A percentile compares a stretch with the other conserved stretches of the same genome.
These are phyloP conservation scores for Tuber calosporum DNA, from an alignment of 495 filamentous ascomycete genomes.

Conservation along the genomic window DNA sequence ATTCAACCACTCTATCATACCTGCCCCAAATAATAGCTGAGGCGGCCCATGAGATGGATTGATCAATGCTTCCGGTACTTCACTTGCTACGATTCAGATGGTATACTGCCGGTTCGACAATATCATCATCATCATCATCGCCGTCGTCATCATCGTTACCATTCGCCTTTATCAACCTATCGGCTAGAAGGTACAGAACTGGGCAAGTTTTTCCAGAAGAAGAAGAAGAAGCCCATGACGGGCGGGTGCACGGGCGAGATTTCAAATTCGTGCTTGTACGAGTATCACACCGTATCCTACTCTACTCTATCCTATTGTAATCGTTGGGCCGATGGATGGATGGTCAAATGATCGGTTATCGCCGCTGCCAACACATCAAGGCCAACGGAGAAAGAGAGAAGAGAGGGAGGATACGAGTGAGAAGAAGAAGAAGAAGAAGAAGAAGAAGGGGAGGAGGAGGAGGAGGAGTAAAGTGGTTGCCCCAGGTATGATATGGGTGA, in stretches of 20 bases:
- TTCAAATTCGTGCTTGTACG: background rate
- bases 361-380: conserved; percentile 1
- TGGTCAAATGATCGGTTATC: conserved; percentile 6
- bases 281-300: background rate
- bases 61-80: background rate
- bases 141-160: background rate
- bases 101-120: background rate
- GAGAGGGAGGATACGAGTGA: background rate
- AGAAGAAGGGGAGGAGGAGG: background rate
- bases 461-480: background rate
- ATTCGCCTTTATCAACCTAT: background rate
- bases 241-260: background rate
- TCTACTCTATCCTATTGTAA: background rate
- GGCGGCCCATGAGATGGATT: background rate
- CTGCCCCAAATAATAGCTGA: background rate
- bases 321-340: background rate
- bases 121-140: background rate
- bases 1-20: background rate
- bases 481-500: background rate
- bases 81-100: background rate
- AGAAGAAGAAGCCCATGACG: background rate
- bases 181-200: background rate
- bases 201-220: background rate
- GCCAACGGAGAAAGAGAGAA: background rate
- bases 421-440: background rate